phyloP scores from a whole-genome alignment of 805 yeast species.

The Candida andamanensis region DNA sequence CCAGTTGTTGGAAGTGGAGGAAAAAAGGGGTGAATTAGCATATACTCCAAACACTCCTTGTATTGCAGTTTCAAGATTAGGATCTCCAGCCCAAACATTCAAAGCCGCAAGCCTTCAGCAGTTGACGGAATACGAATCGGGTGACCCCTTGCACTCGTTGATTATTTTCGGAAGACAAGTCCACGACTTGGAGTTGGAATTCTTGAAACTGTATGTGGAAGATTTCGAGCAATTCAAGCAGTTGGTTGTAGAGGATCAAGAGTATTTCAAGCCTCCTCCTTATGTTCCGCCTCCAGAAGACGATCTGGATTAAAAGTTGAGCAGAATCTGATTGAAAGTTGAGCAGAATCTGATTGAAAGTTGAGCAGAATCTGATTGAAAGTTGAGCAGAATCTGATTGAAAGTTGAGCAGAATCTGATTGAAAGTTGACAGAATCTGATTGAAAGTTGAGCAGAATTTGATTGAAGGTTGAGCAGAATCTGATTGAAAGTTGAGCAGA shows the following conservation, averaged over 20 bases:
- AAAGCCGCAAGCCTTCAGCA: conserved; percentile 81
- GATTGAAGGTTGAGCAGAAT: no score
- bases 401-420: no score
- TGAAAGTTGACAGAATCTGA: no score
- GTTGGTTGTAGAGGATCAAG: conserved; percentile 54
- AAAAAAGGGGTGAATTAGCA: conserved; percentile 65
- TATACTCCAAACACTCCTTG: conserved; percentile 88
- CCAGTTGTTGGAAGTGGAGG: conserved; percentile 86
- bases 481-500: no score
- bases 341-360: no score
- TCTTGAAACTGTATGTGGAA: conserved; percentile 69
- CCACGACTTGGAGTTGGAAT: conserved; percentile 89
- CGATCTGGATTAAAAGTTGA: no score
- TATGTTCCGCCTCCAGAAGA: conserved; percentile 45
- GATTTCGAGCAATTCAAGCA: conserved; percentile 47
- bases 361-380: no score
- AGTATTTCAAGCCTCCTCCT: conserved; percentile 68
- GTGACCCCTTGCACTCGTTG: conserved; percentile 91
- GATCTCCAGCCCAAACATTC: conserved; percentile 77
- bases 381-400: no score
- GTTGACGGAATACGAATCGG: conserved; percentile 78
- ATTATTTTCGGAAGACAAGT: conserved; percentile 89
- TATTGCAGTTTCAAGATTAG: conserved; percentile 87
- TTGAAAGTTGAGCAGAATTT: no score
- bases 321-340: no score